These are phyloP conservation scores for Chlorella variabilis DNA, from an alignment of 163 green algal genomes.

Conservation along the genomic window DNA sequence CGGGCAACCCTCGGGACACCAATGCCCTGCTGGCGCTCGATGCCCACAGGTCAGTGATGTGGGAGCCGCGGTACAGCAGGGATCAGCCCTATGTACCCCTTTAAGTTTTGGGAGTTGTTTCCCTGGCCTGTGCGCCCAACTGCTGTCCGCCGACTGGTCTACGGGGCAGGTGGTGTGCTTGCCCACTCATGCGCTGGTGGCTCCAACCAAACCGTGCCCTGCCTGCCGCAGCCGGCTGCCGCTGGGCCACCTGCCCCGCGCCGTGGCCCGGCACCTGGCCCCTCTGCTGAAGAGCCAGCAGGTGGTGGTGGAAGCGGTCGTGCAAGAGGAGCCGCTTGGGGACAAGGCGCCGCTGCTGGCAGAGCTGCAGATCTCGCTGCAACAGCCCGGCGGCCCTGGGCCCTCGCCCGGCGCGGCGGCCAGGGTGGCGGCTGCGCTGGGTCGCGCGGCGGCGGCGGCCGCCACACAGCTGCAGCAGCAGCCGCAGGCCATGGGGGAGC, in stretches of 20 bases:
- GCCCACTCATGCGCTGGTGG: background rate
- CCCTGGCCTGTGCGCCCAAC: too few species aligned
- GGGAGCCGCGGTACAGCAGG: too few species aligned
- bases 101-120: too few species aligned
- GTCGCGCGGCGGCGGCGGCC: background rate
- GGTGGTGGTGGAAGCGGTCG: conserved; percentile 50
- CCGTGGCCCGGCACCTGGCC: conserved; percentile 58
- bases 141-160: too few species aligned
- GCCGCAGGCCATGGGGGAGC: conserved; percentile 32
- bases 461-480: background rate
- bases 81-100: too few species aligned
- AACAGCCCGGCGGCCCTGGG: background rate
- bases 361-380: conserved; percentile 8
- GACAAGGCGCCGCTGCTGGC: conserved; percentile 36
- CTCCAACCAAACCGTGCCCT: too few species aligned
- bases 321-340: conserved; percentile 34
- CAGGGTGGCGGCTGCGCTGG: background rate
- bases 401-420: background rate
- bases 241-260: conserved; percentile 62
- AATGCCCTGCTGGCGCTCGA: conserved; percentile 58
- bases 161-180: too few species aligned
- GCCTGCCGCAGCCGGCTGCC: background rate
- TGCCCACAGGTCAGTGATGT: background rate
- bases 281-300: conserved; percentile 60
- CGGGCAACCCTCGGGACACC: conserved; percentile 59